These are phyloP conservation scores for Ascoidea rubescens DNA, from an alignment of 805 yeast genomes.

Conservation along the genomic window DNA sequence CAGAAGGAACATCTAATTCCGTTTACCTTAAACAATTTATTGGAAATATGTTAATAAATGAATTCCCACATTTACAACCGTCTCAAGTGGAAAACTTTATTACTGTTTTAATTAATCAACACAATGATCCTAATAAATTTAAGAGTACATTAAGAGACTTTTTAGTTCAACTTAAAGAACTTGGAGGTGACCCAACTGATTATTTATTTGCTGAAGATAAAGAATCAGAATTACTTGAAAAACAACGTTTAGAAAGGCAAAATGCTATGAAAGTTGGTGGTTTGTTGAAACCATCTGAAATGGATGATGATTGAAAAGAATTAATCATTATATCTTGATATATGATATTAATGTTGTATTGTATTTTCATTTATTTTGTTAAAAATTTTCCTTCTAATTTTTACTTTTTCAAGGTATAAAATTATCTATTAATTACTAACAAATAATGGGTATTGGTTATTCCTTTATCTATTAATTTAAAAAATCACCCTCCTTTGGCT, in stretches of 20 bases:
- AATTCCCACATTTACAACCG: constrained; percentile 83
- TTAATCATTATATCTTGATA: too few relatives aligned
- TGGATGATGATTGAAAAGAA: constrained; percentile 49
- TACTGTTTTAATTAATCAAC: constrained; percentile 58
- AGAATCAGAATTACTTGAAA: constrained; percentile 62
- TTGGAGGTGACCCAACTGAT: constrained; percentile 92
- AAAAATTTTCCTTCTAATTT: too few relatives aligned
- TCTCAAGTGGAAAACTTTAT: constrained; percentile 77
- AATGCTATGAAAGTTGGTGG: constrained; percentile 86
- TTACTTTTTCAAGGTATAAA: too few relatives aligned
- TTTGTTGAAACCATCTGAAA: constrained; percentile 82
- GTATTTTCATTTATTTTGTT: too few relatives aligned
- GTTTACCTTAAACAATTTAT: constrained; percentile 68
- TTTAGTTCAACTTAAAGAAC: constrained; percentile 88
- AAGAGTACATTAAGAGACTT: constrained; percentile 84
- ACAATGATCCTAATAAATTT: constrained; percentile 63
- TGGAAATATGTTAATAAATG: constrained; percentile 67
- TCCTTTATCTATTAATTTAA: too few relatives aligned
- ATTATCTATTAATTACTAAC: too few relatives aligned
- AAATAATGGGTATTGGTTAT: too few relatives aligned
- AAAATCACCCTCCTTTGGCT: too few relatives aligned
- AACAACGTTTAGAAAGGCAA: constrained; percentile 56
- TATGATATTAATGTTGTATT: too few relatives aligned
- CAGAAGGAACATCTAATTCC: constrained; percentile 73
- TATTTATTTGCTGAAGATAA: constrained; percentile 90